Evolutionary conservation across 2,329 filamentous ascomycete genomes (phyloP), one percentile per base, ranked within the genome.

Genomic region (Fusarium transvaalense): DNA sequence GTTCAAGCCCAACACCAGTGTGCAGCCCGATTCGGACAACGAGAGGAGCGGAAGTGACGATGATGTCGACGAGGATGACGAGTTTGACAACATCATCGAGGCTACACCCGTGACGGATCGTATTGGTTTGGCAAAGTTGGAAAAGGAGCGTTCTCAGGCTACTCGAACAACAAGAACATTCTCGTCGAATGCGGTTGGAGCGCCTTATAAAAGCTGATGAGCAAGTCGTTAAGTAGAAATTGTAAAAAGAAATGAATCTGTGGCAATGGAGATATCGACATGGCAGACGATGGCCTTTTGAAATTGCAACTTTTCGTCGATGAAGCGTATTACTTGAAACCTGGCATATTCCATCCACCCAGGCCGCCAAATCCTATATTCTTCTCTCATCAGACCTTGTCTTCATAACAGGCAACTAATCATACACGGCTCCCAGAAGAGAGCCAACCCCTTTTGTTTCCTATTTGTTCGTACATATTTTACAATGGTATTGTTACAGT

Each of bases 31-130:
- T 63, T 92, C 90, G 5, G 91, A 93, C 66, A 87, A 91, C 57
- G 86, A 82, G 31, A 69, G 54, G n/a, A 71, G 64, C 13, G 61
- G 61, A 19, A 65, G 62, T n/a, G 61, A 64, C 10, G 77, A 81
- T 3, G 78, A 81, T n/a, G 61, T 64, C 10, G 77, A 81, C 4
- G 78, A 81, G 2, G 86, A 89, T 17, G 91, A 96, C 55, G 91
- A 93, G 50, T 97, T 98, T 76, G 95, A 98, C 76, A 91, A 91
- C 70, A 97, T 99, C 78, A 97, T 97, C 75, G 89, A 94, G 72
- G 95, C 96, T 0, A 95, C 93, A 5, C 93, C 93, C 0, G 88
- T 97, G 19, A 97, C 94, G 0, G 95, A 97, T 77, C 88, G 91
- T 56, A 92, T 92, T 14, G 95, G 95, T 0, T 74, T 89, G 57